Percentiles rank a stretch among this genome's conserved stretches.
Conservation (phyloP, 2,329 filamentous ascomycete species). For the Rosellinia necatrix region DNA sequence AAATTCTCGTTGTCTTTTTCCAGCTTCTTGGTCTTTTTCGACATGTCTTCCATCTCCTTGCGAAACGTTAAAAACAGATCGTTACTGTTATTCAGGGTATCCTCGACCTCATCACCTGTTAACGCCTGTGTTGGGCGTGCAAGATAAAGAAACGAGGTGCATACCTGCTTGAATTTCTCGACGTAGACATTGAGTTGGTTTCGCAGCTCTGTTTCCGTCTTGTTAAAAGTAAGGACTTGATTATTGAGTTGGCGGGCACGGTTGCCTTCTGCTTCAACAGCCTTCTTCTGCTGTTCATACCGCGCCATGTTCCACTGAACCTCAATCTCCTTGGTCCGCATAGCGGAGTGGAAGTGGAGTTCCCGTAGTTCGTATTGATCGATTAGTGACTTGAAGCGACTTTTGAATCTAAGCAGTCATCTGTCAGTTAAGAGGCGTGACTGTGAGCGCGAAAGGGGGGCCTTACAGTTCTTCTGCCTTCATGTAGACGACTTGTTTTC, state of each 20-base stretch:
- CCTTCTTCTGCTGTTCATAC: constrained; percentile 87
- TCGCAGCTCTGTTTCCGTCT: constrained; percentile 90
- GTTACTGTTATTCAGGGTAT: constrained; percentile 97
- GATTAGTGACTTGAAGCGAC: constrained; percentile 90
- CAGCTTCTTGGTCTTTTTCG: constrained; percentile 94
- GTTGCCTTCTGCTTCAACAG: constrained; percentile 77
- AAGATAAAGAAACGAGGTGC: constrained; percentile 41
- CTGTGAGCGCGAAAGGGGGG: neutral
- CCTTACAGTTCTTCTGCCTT: constrained; percentile 87
- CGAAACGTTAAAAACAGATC: constrained; percentile 95
- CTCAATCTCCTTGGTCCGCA: constrained; percentile 94
- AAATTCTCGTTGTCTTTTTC: constrained; percentile 95
- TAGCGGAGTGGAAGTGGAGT: constrained; percentile 86
- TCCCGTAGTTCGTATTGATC: constrained; percentile 97
- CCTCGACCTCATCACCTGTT: constrained; percentile 80
- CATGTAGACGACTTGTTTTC: constrained; percentile 79
- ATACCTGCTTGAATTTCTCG: constrained; percentile 99
- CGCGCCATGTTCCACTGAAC: constrained; percentile 89
- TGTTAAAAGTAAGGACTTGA: constrained; percentile 93
- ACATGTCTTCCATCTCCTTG: constrained; percentile 99
- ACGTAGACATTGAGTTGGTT: constrained; percentile 98
- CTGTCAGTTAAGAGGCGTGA: constrained; percentile 11
- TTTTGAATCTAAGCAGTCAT: constrained; percentile 70
- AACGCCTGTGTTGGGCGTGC: constrained; percentile 40
- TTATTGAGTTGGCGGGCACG: constrained; percentile 84